Conservation (phyloP, 805 yeast genomes). For the Cyberlindnera bimundalis region DNA sequence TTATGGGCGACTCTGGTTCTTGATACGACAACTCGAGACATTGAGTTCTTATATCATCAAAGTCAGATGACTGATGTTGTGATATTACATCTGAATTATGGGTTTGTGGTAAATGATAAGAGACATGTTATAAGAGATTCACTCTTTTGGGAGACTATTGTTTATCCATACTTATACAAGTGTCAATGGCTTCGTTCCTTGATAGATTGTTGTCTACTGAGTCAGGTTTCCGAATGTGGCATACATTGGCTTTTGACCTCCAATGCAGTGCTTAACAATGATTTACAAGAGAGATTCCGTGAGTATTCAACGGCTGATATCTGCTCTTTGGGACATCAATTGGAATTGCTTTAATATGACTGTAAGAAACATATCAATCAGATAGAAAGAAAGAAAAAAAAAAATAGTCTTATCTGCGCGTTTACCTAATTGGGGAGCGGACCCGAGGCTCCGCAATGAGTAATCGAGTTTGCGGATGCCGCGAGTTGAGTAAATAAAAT, state of each 20-base stretch:
- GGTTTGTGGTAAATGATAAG: not conserved
- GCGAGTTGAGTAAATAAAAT: too few species aligned
- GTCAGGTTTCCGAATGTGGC: slow-evolving; percentile 1
- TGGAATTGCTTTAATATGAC: too few species aligned
- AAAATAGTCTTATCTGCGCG: too few species aligned
- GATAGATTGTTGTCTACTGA: not conserved
- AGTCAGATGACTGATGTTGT: slow-evolving; percentile 1
- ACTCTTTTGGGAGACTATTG: not conserved
- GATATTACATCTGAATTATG: not conserved
- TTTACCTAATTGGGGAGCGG: too few species aligned
- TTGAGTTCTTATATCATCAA: not conserved
- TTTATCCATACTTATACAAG: not conserved
- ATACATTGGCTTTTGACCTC: slow-evolving; percentile 3
- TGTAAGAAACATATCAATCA: too few species aligned
- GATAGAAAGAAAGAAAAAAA: too few species aligned
- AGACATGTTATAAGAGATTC: not conserved
- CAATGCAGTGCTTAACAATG: not conserved
- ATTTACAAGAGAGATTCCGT: not conserved
- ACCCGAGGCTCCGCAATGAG: too few species aligned
- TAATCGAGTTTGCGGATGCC: too few species aligned
- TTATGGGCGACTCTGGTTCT: slow-evolving; percentile 1
- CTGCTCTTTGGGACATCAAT: not conserved
- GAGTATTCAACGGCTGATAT: not conserved
- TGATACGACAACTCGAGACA: not conserved
- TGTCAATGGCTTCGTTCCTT: not conserved